Percentiles rank a stretch among this genome's conserved stretches.
phyloP scores from a whole-genome alignment of 2,329 filamentous ascomycete genomes.

The Colletotrichum costaricense region DNA sequence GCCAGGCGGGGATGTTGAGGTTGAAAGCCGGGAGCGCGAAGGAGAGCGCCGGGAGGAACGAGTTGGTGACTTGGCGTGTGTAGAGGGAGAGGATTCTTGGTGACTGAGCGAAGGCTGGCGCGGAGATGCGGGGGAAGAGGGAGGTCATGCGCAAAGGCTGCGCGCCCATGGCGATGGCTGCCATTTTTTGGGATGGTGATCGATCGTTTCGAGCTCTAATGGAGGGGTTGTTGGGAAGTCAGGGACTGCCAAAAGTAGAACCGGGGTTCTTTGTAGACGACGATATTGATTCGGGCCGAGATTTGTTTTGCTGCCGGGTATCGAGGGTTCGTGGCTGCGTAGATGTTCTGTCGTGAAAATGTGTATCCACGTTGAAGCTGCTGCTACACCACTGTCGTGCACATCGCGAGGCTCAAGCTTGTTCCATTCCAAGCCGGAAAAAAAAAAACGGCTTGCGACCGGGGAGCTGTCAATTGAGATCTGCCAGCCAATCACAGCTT shows the following conservation, averaged over 20 bases:
- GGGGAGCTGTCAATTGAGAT: slow-evolving; percentile 31
- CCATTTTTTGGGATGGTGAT: slow-evolving; percentile 52
- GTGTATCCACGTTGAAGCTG: not conserved
- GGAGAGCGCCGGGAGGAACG: slow-evolving; percentile 64
- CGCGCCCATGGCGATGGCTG: slow-evolving; percentile 44
- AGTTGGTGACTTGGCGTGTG: slow-evolving; percentile 56
- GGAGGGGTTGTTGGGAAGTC: not conserved
- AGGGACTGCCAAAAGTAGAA: not conserved
- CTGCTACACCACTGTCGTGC: slow-evolving; percentile 2
- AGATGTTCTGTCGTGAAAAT: not conserved
- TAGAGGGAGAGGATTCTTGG: slow-evolving; percentile 57
- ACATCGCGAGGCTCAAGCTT: slow-evolving; percentile 28
- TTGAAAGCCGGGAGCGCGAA: slow-evolving; percentile 72
- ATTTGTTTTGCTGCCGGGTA: not conserved
- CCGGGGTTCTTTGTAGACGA: too few relatives aligned
- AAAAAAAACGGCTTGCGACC: slow-evolving; percentile 31
- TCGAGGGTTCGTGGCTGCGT: not conserved
- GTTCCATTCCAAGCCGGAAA: slow-evolving; percentile 10
- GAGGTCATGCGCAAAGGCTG: slow-evolving; percentile 44
- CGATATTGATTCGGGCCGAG: not conserved
- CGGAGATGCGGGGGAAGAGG: slow-evolving; percentile 67
- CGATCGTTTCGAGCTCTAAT: slow-evolving; percentile 22
- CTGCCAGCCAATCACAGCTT: slow-evolving; percentile 35
- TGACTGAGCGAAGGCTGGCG: slow-evolving; percentile 52
- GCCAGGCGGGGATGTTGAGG: slow-evolving; percentile 65